phyloP scores from a whole-genome alignment of 176 grass and related monocot species.

The Zoysia japonica region DNA sequence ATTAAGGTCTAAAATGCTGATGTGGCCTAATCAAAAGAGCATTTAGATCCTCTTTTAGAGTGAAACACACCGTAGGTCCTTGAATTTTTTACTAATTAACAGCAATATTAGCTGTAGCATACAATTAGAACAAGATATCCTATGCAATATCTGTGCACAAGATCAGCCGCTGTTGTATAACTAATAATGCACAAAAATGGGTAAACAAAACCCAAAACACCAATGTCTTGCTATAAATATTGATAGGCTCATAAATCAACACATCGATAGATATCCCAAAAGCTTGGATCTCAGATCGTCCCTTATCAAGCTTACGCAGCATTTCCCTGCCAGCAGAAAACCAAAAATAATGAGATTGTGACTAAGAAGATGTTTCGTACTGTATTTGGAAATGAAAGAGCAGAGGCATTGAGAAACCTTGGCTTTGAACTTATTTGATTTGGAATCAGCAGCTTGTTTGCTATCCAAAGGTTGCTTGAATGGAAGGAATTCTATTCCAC shows the following conservation, averaged over 20 bases:
- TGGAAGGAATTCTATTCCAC: slow-evolving; percentile 65
- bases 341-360: slow-evolving; percentile 5
- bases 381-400: not conserved
- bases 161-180: slow-evolving; percentile 14
- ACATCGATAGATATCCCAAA: not conserved
- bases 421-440: slow-evolving; percentile 63
- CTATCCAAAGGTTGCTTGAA: slow-evolving; percentile 60
- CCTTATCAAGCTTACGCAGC: slow-evolving; percentile 28
- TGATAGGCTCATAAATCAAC: slow-evolving; percentile 1
- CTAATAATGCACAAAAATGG: slow-evolving; percentile 5
- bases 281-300: not conserved
- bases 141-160: slow-evolving; percentile 11
- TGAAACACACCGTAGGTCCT: not conserved
- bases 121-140: not conserved
- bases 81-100: not conserved
- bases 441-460: slow-evolving; percentile 52
- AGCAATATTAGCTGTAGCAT: not conserved
- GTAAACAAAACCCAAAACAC: slow-evolving; percentile 2
- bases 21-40: no score
- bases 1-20: no score
- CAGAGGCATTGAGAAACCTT: slow-evolving; percentile 17
- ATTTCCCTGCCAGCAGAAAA: slow-evolving; percentile 43
- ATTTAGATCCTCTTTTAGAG: no score
- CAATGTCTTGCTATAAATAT: slow-evolving; percentile 27
- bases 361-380: not conserved